Evolutionary conservation across 1,284 basidiomycete genomes (phyloP).

Genomic region (Sparassis latifolia): DNA sequence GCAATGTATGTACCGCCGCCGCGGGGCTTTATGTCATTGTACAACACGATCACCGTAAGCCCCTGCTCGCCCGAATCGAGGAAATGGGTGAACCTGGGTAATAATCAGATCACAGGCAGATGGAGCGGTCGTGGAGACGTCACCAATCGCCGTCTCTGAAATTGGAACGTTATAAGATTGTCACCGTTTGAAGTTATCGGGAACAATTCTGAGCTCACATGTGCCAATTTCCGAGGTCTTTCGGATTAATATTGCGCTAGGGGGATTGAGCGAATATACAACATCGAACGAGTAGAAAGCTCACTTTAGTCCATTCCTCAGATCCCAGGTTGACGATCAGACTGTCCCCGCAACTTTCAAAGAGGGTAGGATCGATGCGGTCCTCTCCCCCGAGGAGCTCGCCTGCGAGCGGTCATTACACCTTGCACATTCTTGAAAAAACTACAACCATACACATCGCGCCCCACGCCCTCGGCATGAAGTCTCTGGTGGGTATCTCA

Average conservation of each 20-base stretch:
- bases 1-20: conserved; percentile 31
- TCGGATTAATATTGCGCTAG: conserved; percentile 20
- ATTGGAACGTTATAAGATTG: neutral
- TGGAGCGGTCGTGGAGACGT: neutral
- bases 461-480: conserved; percentile 29
- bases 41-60: conserved; percentile 19
- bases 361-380: conserved; percentile 25
- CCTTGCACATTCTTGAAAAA: too few relatives aligned
- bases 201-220: conserved; percentile 14
- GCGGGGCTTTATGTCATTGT: conserved; percentile 27
- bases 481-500: conserved; percentile 24
- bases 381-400: conserved; percentile 31
- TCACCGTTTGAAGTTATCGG: neutral
- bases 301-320: conserved; percentile 23
- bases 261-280: conserved; percentile 3
- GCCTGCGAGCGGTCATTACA: conserved; percentile 10
- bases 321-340: conserved; percentile 30
- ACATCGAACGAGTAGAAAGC: neutral
- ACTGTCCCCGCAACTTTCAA: conserved; percentile 28
- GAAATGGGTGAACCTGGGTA: conserved; percentile 26
- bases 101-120: neutral
- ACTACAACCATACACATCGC: conserved; percentile 23
- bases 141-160: conserved; percentile 27
- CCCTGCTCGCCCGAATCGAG: conserved; percentile 34
- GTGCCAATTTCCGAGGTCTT: conserved; percentile 30